Evolutionary conservation across 257 asterid genomes (phyloP), one percentile per base, ranked within the genome.

Genomic region (Solanum gracilifrons): DNA sequence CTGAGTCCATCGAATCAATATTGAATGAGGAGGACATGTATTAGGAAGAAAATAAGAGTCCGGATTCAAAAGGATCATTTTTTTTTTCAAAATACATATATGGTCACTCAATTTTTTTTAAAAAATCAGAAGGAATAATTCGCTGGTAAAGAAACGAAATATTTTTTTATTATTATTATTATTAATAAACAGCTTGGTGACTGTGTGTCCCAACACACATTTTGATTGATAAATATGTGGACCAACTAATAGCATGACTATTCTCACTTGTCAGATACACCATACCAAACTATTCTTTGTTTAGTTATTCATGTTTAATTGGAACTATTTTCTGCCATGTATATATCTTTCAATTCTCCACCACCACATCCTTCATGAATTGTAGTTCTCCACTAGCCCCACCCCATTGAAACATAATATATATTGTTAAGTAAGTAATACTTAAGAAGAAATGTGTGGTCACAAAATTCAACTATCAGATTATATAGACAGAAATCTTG

Each of bases 211-310:
- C 36, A 77, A 41, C 23, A 76, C 62, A 41, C 46, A 43, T 16
- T 16, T 79, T 79, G 84, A 77, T 43, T 27, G 20, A 41, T 27
- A 79, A 46, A 79, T 79, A 27, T 79, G 37, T 27, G 32, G 39
- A 43, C 39, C 62, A 25, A 79, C 64, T 43, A 12, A 79, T 77
- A 15, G 23, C 37, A 43, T 79, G 84, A 60, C 25, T 46, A 43
- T n/a, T 41, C 27, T 79, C 84, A 79, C 29, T n/a, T 25, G 27
- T 79, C 64, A 79, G 66, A 79, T n/a, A 43, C 84, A 23, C 84
- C 84, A 79, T 25, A 27, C 64, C 37, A 43, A 27, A 43, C 37
- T 41, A 43, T 43, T 25, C 3, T 79, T 12, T 76, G 33, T 33
- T 72, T 9, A 33, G 68, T 21, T 21, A 16, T 73, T 72, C 23